Conservation (phyloP, 2,329 filamentous ascomycete genomes). For the Cercospora berteroae region DNA sequence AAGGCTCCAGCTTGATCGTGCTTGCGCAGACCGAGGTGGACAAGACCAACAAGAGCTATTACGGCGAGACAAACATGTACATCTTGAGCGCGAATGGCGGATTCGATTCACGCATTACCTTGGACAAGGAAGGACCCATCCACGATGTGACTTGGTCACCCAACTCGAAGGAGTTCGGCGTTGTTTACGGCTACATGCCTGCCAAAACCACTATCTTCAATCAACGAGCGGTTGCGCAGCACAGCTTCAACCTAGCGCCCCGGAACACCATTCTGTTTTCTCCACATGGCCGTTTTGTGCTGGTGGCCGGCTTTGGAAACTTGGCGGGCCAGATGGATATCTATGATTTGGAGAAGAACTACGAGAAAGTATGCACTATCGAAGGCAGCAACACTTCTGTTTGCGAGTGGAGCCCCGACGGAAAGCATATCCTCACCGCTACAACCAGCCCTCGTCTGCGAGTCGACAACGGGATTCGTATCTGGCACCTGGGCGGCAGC, state of each 20-base stretch:
- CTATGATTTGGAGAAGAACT: constrained; percentile 93
- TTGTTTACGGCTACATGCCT: constrained; percentile 98
- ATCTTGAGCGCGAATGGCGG: constrained; percentile 86
- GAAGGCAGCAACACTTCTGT: constrained; percentile 94
- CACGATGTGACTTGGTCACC: constrained; percentile 99
- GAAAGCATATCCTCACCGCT: constrained; percentile 93
- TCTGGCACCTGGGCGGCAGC: constrained; percentile 86
- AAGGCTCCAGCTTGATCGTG: constrained; percentile 87
- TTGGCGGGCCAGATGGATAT: constrained; percentile 96
- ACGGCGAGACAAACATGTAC: constrained; percentile 96
- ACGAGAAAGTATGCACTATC: constrained; percentile 86
- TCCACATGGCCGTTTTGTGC: constrained; percentile 84
- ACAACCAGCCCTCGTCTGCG: constrained; percentile 92
- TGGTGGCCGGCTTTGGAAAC: constrained; percentile 96
- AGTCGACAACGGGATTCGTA: constrained; percentile 92
- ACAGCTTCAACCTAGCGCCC: constrained; percentile 81
- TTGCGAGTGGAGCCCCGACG: constrained; percentile 96
- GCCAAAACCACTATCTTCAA: constrained; percentile 99
- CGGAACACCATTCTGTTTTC: constrained; percentile 96
- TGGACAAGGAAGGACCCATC: constrained; percentile 95
- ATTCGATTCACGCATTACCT: constrained; percentile 79
- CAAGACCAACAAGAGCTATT: constrained; percentile 98
- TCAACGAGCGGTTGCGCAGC: constrained; percentile 73
- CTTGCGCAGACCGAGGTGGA: constrained; percentile 97
- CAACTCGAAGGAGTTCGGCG: constrained; percentile 95